Percentiles rank a stretch among this genome's conserved stretches.
phyloP scores from a whole-genome alignment of 2,329 filamentous ascomycete species.

The Talaromyces amestolkiae region DNA sequence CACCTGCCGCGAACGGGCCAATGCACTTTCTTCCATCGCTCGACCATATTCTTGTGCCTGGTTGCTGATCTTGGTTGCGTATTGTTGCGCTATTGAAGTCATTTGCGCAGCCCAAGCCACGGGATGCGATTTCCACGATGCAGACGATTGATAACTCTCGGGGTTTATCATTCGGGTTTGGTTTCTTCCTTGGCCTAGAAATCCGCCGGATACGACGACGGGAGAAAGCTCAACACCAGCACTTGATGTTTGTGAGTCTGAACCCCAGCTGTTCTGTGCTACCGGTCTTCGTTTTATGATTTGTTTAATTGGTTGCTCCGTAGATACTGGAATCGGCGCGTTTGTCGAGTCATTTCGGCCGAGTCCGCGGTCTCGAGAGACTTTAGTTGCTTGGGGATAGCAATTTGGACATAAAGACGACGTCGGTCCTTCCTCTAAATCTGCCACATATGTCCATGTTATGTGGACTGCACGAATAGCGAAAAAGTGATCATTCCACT shows the following conservation, averaged over 20 bases:
- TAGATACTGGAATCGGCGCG: slow-evolving; percentile 18
- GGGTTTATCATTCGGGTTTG: background rate
- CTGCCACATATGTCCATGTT: slow-evolving; percentile 35
- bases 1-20: slow-evolving; percentile 37
- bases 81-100: slow-evolving; percentile 39
- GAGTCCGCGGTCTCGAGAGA: slow-evolving; percentile 23
- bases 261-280: background rate
- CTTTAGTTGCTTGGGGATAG: slow-evolving; percentile 40
- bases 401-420: slow-evolving; percentile 42
- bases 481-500: slow-evolving; percentile 47
- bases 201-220: background rate
- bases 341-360: slow-evolving; percentile 16
- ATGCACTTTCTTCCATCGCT: slow-evolving; percentile 40
- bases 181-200: background rate
- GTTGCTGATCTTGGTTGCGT: slow-evolving; percentile 37
- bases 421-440: slow-evolving; percentile 31
- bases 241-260: background rate
- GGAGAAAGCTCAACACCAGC: background rate
- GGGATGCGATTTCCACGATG: slow-evolving; percentile 22
- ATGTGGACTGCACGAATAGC: slow-evolving; percentile 36
- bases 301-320: slow-evolving; percentile 5
- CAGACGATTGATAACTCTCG: background rate
- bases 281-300: slow-evolving; percentile 21
- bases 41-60: slow-evolving; percentile 38
- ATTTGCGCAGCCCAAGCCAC: slow-evolving; percentile 36